Percentiles rank a stretch among this genome's conserved stretches.
Evolutionary conservation across 176 grass and related monocot genomes (phyloP).

Genomic region (Elymus sibiricus): DNA sequence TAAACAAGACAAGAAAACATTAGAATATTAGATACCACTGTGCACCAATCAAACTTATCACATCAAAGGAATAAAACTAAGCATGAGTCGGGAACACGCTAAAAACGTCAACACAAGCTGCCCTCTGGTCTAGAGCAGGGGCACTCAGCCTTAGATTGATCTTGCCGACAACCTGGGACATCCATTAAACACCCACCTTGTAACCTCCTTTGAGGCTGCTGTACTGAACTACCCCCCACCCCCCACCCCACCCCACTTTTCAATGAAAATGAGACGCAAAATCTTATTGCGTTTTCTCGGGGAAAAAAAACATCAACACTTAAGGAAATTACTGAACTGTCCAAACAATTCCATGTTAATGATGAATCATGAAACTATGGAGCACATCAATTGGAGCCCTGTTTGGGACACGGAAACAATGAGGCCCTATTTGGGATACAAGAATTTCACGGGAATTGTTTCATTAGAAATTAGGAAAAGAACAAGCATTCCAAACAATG

Average conservation of each 20-base stretch:
- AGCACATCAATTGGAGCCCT: neutral
- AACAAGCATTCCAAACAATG: neutral
- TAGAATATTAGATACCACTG: neutral
- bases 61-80: neutral
- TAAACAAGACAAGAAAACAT: neutral
- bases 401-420: neutral
- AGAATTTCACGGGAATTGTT: neutral
- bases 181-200: too few species aligned
- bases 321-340: neutral
- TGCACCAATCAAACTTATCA: conserved; percentile 11
- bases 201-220: too few species aligned
- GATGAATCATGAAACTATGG: conserved; percentile 4
- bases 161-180: too few species aligned
- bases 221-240: too few species aligned
- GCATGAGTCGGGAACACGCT: neutral
- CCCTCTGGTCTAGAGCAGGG: too few species aligned
- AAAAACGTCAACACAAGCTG: neutral
- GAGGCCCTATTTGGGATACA: neutral
- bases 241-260: too few species aligned
- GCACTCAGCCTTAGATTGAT: too few species aligned
- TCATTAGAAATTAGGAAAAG: neutral
- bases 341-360: neutral
- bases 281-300: too few species aligned
- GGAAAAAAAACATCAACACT: neutral
- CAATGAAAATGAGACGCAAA: too few species aligned